Evolutionary conservation across 495 filamentous ascomycete genomes (phyloP).

Genomic region (Physcia stellaris): DNA sequence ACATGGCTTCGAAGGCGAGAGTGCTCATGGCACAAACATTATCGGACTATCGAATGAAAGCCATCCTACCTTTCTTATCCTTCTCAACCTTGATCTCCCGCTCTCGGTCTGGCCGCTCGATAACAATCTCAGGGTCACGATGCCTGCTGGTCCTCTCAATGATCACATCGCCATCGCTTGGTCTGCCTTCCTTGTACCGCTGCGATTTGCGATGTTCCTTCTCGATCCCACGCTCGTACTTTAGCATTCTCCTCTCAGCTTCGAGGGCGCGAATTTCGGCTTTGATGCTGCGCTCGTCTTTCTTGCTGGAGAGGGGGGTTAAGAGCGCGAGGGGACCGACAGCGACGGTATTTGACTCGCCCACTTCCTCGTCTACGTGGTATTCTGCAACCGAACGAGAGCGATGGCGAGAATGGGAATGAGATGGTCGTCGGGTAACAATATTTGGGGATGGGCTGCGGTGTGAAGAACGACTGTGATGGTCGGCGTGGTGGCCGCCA

Average conservation of each 20-base stretch:
- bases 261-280: slow-evolving; percentile 46
- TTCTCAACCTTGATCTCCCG: slow-evolving; percentile 55
- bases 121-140: slow-evolving; percentile 22
- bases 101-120: slow-evolving; percentile 33
- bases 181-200: slow-evolving; percentile 39
- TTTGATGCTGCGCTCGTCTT: slow-evolving; percentile 38
- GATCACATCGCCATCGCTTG: slow-evolving; percentile 37
- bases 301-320: slow-evolving; percentile 27
- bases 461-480: neutral
- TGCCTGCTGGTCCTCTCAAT: slow-evolving; percentile 24
- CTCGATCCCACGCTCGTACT: slow-evolving; percentile 24
- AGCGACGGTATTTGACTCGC: slow-evolving; percentile 34
- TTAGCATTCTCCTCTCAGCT: slow-evolving; percentile 30
- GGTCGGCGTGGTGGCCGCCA: slow-evolving; percentile 3
- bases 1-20: slow-evolving; percentile 12
- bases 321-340: slow-evolving; percentile 41
- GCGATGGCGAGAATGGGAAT: slow-evolving; percentile 19
- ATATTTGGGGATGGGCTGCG: neutral
- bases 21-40: slow-evolving; percentile 30
- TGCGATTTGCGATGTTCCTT: slow-evolving; percentile 36
- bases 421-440: slow-evolving; percentile 2
- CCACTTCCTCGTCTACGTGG: slow-evolving; percentile 26
- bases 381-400: slow-evolving; percentile 21
- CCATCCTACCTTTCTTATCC: slow-evolving; percentile 79
- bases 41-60: slow-evolving; percentile 43